Evolutionary conservation across 805 yeast species (phyloP).

Genomic region (Schizosaccharomyces japonicus): DNA sequence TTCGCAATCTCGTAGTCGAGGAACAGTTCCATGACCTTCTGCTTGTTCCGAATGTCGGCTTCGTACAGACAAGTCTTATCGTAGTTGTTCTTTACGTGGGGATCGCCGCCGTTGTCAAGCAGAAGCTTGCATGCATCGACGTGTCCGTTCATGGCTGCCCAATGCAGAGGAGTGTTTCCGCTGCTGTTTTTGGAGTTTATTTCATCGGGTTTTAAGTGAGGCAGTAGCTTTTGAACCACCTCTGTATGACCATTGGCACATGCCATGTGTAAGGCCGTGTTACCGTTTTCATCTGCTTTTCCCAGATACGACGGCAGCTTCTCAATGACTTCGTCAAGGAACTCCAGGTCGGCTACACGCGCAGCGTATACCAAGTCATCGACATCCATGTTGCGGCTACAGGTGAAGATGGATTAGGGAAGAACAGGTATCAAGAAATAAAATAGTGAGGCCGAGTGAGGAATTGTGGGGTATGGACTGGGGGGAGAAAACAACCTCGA

Average conservation of each 20-base stretch:
- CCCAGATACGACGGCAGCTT: constrained; percentile 17
- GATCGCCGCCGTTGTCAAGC: constrained; percentile 63
- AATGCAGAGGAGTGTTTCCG: constrained; percentile 86
- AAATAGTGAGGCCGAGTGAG: no score
- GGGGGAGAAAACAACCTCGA: no score
- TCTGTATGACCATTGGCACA: constrained; percentile 69
- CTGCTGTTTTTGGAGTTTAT: constrained; percentile 35
- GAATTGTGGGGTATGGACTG: no score
- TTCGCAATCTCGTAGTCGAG: constrained; percentile 45
- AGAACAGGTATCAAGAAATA: no score
- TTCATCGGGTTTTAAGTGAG: neutral
- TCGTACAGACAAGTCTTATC: constrained; percentile 72
- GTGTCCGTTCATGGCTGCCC: constrained; percentile 87
- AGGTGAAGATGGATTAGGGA: no score
- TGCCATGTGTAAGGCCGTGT: constrained; percentile 83
- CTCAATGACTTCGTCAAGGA: constrained; percentile 22
- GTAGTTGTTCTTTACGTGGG: constrained; percentile 46
- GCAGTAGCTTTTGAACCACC: neutral
- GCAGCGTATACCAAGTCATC: constrained; percentile 66
- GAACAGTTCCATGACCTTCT: constrained; percentile 55
- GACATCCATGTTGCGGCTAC: constrained; percentile 55
- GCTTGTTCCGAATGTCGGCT: constrained; percentile 59
- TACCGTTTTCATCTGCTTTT: constrained; percentile 14
- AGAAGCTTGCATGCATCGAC: constrained; percentile 41
- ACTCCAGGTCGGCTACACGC: constrained; percentile 67